Percentiles rank a stretch among this genome's conserved stretches.
Evolutionary conservation across 345 rosid species (phyloP).

Genomic region (Populus euphratica): DNA sequence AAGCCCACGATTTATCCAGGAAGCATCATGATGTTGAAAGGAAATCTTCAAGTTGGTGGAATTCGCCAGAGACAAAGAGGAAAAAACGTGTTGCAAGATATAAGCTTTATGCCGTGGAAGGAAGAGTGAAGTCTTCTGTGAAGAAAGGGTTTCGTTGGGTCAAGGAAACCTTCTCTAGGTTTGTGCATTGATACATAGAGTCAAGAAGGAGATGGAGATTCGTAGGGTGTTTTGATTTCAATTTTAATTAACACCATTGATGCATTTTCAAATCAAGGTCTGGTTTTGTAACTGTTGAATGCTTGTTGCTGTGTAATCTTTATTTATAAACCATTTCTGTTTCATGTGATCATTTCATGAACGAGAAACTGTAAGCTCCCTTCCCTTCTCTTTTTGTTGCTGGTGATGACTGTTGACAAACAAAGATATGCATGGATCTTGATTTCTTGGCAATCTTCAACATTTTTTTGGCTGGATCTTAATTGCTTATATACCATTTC

Average conservation of each 20-base stretch:
- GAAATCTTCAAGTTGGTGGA: slow-evolving; percentile 33
- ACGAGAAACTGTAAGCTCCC: neutral
- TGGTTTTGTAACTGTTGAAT: neutral
- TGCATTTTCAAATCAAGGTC: neutral
- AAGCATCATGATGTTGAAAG: neutral
- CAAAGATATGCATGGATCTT: neutral
- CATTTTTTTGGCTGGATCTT: neutral
- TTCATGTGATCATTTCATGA: neutral
- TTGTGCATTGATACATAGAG: slow-evolving; percentile 14
- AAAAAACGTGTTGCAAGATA: slow-evolving; percentile 46
- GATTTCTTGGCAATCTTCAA: too few species aligned
- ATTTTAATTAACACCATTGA: neutral
- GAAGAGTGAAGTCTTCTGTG: slow-evolving; percentile 40
- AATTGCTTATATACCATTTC: too few species aligned
- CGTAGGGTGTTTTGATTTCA: neutral
- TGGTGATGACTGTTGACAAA: neutral
- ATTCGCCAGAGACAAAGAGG: slow-evolving; percentile 42
- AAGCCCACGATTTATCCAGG: too few species aligned
- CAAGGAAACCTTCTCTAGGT: slow-evolving; percentile 39
- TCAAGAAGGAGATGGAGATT: neutral
- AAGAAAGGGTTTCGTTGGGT: slow-evolving; percentile 52
- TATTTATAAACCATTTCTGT: neutral
- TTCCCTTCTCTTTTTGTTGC: neutral
- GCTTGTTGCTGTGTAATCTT: neutral
- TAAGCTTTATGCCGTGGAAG: slow-evolving; percentile 48